phyloP scores from a whole-genome alignment of 1,284 basidiomycete genomes.

The Trichosporon coremiiforme region DNA sequence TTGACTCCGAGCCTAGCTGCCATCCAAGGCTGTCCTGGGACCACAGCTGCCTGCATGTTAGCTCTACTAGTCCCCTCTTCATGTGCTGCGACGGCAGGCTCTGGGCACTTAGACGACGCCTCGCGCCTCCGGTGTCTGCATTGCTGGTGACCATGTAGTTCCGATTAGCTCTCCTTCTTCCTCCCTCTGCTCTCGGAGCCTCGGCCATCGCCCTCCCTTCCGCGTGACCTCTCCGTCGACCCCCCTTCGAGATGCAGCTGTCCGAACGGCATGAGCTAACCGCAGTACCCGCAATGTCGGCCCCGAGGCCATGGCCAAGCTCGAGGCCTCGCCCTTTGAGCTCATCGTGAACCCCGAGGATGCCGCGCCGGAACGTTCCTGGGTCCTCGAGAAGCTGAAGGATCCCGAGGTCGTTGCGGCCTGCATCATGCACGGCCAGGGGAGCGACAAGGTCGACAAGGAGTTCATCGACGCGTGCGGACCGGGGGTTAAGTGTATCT shows the following conservation, averaged over 20 bases:
- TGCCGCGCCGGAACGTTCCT: conserved; percentile 65
- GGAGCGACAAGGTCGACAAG: conserved; percentile 63
- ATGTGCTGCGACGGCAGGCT: no score
- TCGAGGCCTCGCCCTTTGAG: conserved; percentile 56
- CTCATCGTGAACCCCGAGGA: conserved; percentile 71
- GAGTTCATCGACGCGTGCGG: conserved; percentile 71
- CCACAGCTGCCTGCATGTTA: no score
- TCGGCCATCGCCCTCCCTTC: no score
- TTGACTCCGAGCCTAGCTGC: not conserved
- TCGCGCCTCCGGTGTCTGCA: no score
- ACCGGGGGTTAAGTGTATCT: conserved; percentile 67
- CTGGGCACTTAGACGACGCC: no score
- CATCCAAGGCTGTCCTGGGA: no score
- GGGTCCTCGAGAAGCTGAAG: conserved; percentile 75
- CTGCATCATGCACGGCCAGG: conserved; percentile 48
- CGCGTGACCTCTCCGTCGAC: no score
- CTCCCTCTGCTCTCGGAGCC: no score
- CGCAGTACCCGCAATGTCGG: conserved; percentile 62
- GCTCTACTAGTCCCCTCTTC: no score
- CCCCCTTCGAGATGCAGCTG: no score
- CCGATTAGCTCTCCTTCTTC: no score
- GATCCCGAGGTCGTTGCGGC: conserved; percentile 64
- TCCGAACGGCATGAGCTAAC: conserved; percentile 8
- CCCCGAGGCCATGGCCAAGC: conserved; percentile 68
- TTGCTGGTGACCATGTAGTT: no score